Evolutionary conservation across 2,329 filamentous ascomycete species (phyloP), one percentile per base, ranked within the genome.

Genomic region (Fusarium sp.): DNA sequence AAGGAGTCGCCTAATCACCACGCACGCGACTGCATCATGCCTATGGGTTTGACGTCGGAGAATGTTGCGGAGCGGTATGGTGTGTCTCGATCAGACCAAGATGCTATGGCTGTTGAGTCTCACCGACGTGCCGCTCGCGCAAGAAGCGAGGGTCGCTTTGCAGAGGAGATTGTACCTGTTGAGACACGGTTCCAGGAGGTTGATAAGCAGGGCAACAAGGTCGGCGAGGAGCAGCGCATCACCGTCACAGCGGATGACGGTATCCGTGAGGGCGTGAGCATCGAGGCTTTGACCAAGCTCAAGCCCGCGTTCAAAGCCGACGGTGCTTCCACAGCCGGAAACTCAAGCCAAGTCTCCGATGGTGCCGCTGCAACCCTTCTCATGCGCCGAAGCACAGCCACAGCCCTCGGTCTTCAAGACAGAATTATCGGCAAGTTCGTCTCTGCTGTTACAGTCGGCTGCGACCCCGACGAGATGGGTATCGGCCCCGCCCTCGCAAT

Each of bases 401-500:
- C 87, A 0, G 87, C 88, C 57, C 86, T 97, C 0, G 94, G 94
- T 0, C 84, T 97, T 1, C 80, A 84, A 15, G 85, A 83, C 7
- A 84, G 83, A 28, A 93, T 97, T 74, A 89, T 97, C 61, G 94
- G 92, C 36, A 94, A 92, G 78, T 98, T 94, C 84, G 92, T 94
- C 1, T 91, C 88, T 1, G 91, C 92, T 2, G 86, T 89, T 31
- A 90, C 93, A 13, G 89, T 90, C 0, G 94, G 95, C 14, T 97
- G 93, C 77, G 85, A 84, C 52, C 94, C 95, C 0, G 94, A 97
- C 76, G 94, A 97, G 85, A 98, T 98, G 95, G 94, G 95, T 39
- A 85, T 98, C 60, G 94, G 95, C 0, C 94, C 95, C 0, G 93
- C 94, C 0, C 76, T 97, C 28, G 94, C 93, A 0, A 95, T 98